Evolutionary conservation across 2,329 filamentous ascomycete genomes (phyloP).

Genomic region (Trichophyton mentagrophytes): DNA sequence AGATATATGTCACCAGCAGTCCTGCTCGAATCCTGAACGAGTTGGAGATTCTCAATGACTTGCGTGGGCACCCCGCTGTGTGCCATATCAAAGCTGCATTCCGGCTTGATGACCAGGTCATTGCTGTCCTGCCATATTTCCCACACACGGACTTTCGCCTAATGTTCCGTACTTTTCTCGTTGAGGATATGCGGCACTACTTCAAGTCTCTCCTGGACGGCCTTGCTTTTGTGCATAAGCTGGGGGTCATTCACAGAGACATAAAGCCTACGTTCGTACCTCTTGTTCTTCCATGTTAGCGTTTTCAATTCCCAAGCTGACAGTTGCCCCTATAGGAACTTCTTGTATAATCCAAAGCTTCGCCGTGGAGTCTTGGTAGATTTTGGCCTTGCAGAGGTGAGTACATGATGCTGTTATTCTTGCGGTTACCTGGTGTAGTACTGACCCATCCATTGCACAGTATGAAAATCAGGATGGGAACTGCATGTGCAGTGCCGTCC

Average conservation of each 20-base stretch:
- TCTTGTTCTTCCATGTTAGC: conserved; percentile 10
- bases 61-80: conserved; percentile 69
- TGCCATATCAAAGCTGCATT: conserved; percentile 98
- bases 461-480: conserved; percentile 34
- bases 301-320: not conserved
- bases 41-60: conserved; percentile 79
- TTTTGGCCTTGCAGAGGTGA: conserved; percentile 78
- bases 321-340: conserved; percentile 45
- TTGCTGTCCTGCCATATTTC: conserved; percentile 91
- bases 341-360: conserved; percentile 68
- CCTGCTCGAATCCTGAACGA: conserved; percentile 91
- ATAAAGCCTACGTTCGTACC: conserved; percentile 72
- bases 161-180: conserved; percentile 83
- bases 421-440: not conserved
- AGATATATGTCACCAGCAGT: conserved; percentile 97
- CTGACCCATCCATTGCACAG: conserved; percentile 15
- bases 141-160: conserved; percentile 81
- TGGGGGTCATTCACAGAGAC: conserved; percentile 80
- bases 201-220: conserved; percentile 79
- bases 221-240: conserved; percentile 66
- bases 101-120: conserved; percentile 81
- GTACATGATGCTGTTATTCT: not conserved
- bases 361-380: conserved; percentile 89
- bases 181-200: conserved; percentile 78
- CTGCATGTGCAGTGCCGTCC: conserved; percentile 8